Conservation (phyloP, 2,329 filamentous ascomycete genomes). For the Zymoseptoria pseudotritici region DNA sequence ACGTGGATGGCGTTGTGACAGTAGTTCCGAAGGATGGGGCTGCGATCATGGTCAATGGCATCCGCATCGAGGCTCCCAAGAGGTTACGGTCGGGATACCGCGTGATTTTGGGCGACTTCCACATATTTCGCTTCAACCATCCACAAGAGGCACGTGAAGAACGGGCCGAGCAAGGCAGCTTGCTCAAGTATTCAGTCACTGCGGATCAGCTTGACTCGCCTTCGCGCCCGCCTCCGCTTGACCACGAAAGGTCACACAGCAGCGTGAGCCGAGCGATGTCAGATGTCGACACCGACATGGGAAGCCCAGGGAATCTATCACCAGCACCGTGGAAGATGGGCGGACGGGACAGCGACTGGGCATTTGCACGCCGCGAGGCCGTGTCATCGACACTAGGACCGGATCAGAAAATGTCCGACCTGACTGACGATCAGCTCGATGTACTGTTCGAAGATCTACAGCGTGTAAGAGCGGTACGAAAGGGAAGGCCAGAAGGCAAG, state of each 20-base stretch:
- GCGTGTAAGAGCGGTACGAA: conserved; percentile 74
- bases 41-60: conserved; percentile 95
- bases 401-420: conserved; percentile 81
- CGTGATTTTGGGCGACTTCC: conserved; percentile 93
- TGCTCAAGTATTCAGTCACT: conserved; percentile 74
- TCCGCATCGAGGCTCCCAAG: conserved; percentile 77
- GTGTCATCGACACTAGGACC: conserved; percentile 80
- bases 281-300: conserved; percentile 64
- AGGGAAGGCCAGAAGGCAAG: conserved; percentile 53
- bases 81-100: conserved; percentile 86
- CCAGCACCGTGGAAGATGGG: conserved; percentile 54
- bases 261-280: conserved; percentile 68
- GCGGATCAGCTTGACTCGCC: conserved; percentile 56
- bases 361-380: conserved; percentile 86
- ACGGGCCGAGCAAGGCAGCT: conserved; percentile 64
- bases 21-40: conserved; percentile 84
- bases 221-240: conserved; percentile 48
- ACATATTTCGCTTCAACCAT: conserved; percentile 98
- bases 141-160: conserved; percentile 92
- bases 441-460: conserved; percentile 91
- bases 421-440: conserved; percentile 92
- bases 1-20: conserved; percentile 86
- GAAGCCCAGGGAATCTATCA: conserved; percentile 69
- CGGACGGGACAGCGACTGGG: conserved; percentile 86
- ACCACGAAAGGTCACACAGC: conserved; percentile 63